Percentiles rank a stretch among this genome's conserved stretches.
phyloP scores from a whole-genome alignment of 1,284 basidiomycete species.

The Rhizoctonia solani region DNA sequence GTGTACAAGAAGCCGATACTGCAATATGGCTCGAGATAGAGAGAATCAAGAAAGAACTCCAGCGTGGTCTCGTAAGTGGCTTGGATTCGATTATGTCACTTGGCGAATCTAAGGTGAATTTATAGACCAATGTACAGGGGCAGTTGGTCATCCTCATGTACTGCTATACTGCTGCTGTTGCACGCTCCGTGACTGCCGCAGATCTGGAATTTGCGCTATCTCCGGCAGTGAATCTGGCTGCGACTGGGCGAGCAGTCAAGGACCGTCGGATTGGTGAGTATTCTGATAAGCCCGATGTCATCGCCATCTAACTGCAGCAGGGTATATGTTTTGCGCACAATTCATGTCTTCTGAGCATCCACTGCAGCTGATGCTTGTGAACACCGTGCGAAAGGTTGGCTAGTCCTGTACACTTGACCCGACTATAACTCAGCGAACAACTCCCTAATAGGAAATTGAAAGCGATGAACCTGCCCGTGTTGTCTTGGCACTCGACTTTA shows the following conservation, averaged over 20 bases:
- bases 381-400: constrained; percentile 73
- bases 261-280: constrained; percentile 70
- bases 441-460: constrained; percentile 62
- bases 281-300: neutral
- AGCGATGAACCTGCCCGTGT: constrained; percentile 57
- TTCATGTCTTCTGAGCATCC: constrained; percentile 69
- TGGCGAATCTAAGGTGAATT: constrained; percentile 43
- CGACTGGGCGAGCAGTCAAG: constrained; percentile 60
- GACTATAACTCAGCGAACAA: constrained; percentile 4
- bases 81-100: neutral
- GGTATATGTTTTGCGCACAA: constrained; percentile 73
- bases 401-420: neutral
- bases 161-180: constrained; percentile 57
- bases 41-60: constrained; percentile 45
- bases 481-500: constrained; percentile 69
- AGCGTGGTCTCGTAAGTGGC: constrained; percentile 4
- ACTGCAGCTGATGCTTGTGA: constrained; percentile 77
- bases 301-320: constrained; percentile 47
- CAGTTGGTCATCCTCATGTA: constrained; percentile 66
- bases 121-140: constrained; percentile 39
- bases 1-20: constrained; percentile 60
- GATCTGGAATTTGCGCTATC: constrained; percentile 67
- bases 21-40: constrained; percentile 61
- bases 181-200: constrained; percentile 48
- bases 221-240: constrained; percentile 71